phyloP scores from a whole-genome alignment of 2,329 filamentous ascomycete genomes.

The Seiridium unicorne region DNA sequence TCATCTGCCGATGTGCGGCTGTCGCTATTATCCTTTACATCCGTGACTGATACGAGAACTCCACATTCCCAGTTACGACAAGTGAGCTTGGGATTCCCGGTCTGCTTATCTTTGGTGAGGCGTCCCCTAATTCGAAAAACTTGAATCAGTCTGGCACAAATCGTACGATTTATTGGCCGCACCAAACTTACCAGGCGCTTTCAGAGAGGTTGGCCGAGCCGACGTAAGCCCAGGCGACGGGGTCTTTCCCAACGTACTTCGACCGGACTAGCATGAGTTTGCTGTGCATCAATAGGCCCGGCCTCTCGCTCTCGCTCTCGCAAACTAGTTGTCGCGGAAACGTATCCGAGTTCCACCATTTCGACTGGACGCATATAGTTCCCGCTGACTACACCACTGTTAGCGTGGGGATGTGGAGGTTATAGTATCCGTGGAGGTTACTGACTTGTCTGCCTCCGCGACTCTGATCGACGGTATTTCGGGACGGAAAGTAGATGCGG shows the following conservation, averaged over 20 bases:
- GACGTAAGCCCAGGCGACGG: constrained; percentile 73
- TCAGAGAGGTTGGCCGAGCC: constrained; percentile 92
- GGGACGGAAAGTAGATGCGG: constrained; percentile 78
- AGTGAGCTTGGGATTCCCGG: constrained; percentile 70
- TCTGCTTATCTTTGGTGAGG: constrained; percentile 66
- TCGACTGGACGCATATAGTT: constrained; percentile 75
- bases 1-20: constrained; percentile 12
- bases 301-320: constrained; percentile 71
- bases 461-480: constrained; percentile 64
- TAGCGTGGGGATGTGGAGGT: constrained; percentile 1
- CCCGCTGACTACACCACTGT: constrained; percentile 59
- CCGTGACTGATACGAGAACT: constrained; percentile 62
- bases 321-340: constrained; percentile 74
- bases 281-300: constrained; percentile 80
- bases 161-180: background rate
- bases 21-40: constrained; percentile 28
- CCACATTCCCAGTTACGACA: constrained; percentile 97
- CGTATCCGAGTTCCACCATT: constrained; percentile 65
- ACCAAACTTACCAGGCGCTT: constrained; percentile 75
- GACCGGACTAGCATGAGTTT: constrained; percentile 64
- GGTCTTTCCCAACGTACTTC: constrained; percentile 15
- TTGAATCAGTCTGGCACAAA: background rate
- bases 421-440: constrained; percentile 12
- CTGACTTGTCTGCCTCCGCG: constrained; percentile 59
- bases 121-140: constrained; percentile 60